Conservation (phyloP, 1,284 basidiomycete species). For the Serendipita sp. region DNA sequence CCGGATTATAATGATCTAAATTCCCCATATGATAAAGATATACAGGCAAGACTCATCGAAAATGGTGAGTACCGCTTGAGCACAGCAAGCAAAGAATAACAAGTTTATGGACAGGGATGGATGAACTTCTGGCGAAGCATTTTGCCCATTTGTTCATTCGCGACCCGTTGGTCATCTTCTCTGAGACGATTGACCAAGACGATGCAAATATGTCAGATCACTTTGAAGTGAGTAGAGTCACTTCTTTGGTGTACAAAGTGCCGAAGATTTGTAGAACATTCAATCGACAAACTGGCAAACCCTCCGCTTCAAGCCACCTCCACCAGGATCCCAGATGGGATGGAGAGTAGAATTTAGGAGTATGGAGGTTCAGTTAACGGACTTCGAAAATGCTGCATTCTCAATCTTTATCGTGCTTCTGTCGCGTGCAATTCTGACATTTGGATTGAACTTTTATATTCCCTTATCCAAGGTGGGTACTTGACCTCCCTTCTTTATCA, state of each 20-base stretch:
- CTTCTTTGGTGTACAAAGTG: neutral
- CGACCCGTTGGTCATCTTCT: slow-evolving; percentile 91
- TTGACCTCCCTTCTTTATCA: neutral
- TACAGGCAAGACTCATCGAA: slow-evolving; percentile 55
- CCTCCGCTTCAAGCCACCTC: slow-evolving; percentile 95
- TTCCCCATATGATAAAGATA: slow-evolving; percentile 64
- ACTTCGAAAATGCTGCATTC: slow-evolving; percentile 98
- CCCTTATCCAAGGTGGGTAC: slow-evolving; percentile 80
- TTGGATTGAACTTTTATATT: slow-evolving; percentile 89
- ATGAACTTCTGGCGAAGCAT: slow-evolving; percentile 79
- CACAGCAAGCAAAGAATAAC: neutral
- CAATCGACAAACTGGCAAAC: slow-evolving; percentile 99
- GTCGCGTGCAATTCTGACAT: slow-evolving; percentile 82
- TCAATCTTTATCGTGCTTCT: slow-evolving; percentile 88
- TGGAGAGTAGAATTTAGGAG: slow-evolving; percentile 98
- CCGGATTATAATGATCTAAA: slow-evolving; percentile 87
- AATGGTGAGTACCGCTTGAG: slow-evolving; percentile 41
- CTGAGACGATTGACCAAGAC: slow-evolving; percentile 87
- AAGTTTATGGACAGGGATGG: slow-evolving; percentile 48
- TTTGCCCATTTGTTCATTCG: slow-evolving; percentile 95
- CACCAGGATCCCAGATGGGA: slow-evolving; percentile 79
- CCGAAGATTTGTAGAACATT: slow-evolving; percentile 50
- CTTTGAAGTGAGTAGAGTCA: slow-evolving; percentile 57
- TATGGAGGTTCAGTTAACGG: slow-evolving; percentile 98
- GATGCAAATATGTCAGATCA: slow-evolving; percentile 82